These are phyloP conservation scores for Penicillium canescens DNA, from an alignment of 495 filamentous ascomycete genomes.

Conservation along the genomic window DNA sequence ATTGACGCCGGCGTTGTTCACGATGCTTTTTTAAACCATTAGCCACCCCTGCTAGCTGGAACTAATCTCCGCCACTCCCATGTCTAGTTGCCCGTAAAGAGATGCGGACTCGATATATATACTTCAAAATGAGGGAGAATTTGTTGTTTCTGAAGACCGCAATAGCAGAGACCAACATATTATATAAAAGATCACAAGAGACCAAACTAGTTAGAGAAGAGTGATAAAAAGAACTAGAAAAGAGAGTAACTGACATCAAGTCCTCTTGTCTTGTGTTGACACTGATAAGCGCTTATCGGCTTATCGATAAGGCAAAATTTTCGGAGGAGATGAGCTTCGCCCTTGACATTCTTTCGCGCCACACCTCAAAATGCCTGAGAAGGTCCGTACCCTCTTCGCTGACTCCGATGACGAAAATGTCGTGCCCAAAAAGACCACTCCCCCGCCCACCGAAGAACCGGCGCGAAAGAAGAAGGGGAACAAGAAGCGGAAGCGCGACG, in stretches of 20 bases:
- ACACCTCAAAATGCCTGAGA: slow-evolving; percentile 50
- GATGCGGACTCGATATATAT: too few relatives aligned
- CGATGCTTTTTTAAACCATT: slow-evolving; percentile 30
- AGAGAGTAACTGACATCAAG: too few relatives aligned
- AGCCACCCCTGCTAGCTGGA: background rate
- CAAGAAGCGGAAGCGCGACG: slow-evolving; percentile 50
- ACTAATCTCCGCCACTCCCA: slow-evolving; percentile 25
- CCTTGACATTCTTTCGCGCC: slow-evolving; percentile 3
- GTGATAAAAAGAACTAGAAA: too few relatives aligned
- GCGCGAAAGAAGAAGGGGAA: slow-evolving; percentile 28
- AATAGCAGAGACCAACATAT: too few relatives aligned
- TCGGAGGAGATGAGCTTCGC: background rate
- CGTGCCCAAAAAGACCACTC: background rate
- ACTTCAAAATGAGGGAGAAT: too few relatives aligned
- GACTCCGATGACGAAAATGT: slow-evolving; percentile 20
- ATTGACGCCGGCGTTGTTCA: slow-evolving; percentile 53
- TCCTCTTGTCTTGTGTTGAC: too few relatives aligned
- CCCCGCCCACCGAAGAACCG: slow-evolving; percentile 16
- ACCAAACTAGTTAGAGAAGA: too few relatives aligned
- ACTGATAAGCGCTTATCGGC: slow-evolving; percentile 8
- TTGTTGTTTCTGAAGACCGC: too few relatives aligned
- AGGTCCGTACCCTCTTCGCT: slow-evolving; percentile 25
- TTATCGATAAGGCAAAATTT: slow-evolving; percentile 27
- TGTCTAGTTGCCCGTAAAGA: slow-evolving; percentile 47
- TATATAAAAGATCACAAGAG: too few relatives aligned